These are phyloP conservation scores for Cryptococcus floricola DNA, from an alignment of 1,284 basidiomycete genomes.

Conservation along the genomic window DNA sequence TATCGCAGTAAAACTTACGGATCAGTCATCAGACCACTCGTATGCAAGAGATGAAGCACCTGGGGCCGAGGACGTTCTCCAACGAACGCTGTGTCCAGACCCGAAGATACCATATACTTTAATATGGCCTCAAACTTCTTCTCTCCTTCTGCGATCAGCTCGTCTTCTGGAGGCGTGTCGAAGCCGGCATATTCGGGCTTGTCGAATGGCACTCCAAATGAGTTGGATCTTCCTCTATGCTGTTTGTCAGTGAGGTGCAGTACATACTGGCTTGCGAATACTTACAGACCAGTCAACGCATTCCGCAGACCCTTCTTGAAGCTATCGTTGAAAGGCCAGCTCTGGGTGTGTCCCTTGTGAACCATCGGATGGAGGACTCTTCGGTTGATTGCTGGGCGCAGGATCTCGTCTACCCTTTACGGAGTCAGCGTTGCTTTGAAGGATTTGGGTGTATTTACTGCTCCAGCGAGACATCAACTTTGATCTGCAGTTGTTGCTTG, in stretches of 20 bases:
- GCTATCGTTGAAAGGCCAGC: slow-evolving; percentile 62
- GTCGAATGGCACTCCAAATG: slow-evolving; percentile 83
- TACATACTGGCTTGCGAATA: slow-evolving; percentile 7
- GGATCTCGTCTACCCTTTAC: slow-evolving; percentile 64
- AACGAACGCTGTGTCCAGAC: slow-evolving; percentile 57
- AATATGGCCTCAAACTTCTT: slow-evolving; percentile 97
- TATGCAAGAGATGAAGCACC: slow-evolving; percentile 76
- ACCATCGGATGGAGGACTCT: slow-evolving; percentile 62
- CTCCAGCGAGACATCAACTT: slow-evolving; percentile 28
- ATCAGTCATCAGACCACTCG: slow-evolving; percentile 79
- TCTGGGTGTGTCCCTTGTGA: slow-evolving; percentile 52
- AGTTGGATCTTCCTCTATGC: slow-evolving; percentile 74
- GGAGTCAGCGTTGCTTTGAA: background rate
- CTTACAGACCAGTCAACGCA: slow-evolving; percentile 88
- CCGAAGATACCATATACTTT: slow-evolving; percentile 97
- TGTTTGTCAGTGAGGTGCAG: background rate
- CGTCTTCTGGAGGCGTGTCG: slow-evolving; percentile 52
- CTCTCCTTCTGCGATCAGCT: slow-evolving; percentile 78
- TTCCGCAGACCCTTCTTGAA: slow-evolving; percentile 78
- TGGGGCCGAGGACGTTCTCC: slow-evolving; percentile 57
- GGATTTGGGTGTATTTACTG: slow-evolving; percentile 17
- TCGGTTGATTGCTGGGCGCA: slow-evolving; percentile 63
- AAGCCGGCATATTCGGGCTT: slow-evolving; percentile 48
- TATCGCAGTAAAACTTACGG: slow-evolving; percentile 34
- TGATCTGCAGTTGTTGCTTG: slow-evolving; percentile 73